Evolutionary conservation across 257 asterid genomes (phyloP), one percentile per base, ranked within the genome.

Genomic region (Nicotiana knightiana): DNA sequence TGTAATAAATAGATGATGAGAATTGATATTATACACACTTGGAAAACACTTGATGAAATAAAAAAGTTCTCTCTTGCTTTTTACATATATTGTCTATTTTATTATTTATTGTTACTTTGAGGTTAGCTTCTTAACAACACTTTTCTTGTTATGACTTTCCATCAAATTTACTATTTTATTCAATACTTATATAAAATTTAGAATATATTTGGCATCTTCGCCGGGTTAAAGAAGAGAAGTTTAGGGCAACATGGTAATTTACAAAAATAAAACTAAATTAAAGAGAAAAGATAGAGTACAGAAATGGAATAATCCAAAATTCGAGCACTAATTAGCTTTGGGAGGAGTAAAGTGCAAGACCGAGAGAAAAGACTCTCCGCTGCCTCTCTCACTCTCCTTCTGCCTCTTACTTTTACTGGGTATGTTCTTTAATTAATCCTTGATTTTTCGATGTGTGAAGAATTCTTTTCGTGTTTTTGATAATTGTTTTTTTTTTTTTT

Each of bases 211-310:
- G 79, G 62, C 79, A 24, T 48, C 43, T 51, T 51, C 79, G 79
- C 62, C 63, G 43, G 62, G 62, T 48, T 16, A 2, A 39, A 51
- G 16, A 48, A 26, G 35, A 26, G 8, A 73, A 6, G 79, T 51
- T 26, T 73, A 51, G 79, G 79, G 79, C 43, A 73, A 26, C 26
- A 73, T 48, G 24, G 79, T 73, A 48, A 48, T 73, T 73, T 26
- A 1, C 9, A 1, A 48, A 48, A 18, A 12, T 3, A 9, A 48
- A 48, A 73, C 26, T 15, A 48, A 15, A 48, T 15, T 9, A 73
- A 39, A 39, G 46, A 73, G 39, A 48, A 48, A 43, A 39, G 59
- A 71, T 71, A 43, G 59, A 12, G 3, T 71, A 71, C 6, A 54
- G 32, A 68, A 37, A 71, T 21, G 15, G 63, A 73, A 75, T 73